Conservation (phyloP, 176 grass and related monocot species). For the Sorghum bicolor region DNA sequence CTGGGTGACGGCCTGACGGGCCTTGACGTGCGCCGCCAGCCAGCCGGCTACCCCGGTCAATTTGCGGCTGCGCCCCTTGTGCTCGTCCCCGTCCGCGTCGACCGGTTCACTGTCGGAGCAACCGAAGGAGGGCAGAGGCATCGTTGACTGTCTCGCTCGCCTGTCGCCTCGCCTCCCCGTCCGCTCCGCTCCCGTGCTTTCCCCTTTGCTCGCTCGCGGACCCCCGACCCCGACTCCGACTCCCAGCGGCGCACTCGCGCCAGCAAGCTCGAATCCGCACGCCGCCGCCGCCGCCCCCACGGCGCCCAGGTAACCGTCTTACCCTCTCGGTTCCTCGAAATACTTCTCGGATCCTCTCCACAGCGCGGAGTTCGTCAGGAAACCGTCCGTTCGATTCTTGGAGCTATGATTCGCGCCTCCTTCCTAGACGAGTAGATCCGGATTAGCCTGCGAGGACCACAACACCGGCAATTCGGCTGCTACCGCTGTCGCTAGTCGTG, state of each 20-base stretch:
- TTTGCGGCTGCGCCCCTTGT: background rate
- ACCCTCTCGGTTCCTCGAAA: background rate
- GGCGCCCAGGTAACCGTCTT: conserved; percentile 11
- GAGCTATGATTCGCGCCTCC: background rate
- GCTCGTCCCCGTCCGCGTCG: background rate
- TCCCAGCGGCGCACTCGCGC: background rate
- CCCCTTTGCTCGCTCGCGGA: background rate
- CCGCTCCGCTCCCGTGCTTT: conserved; percentile 13
- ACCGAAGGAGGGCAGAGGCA: background rate
- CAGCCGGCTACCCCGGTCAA: background rate
- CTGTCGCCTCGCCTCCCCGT: background rate
- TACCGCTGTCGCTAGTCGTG: background rate
- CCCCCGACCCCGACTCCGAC: background rate
- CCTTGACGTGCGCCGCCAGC: background rate
- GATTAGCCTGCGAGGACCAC: background rate
- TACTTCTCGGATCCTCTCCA: background rate
- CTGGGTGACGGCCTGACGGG: background rate
- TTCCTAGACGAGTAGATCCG: background rate
- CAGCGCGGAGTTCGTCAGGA: background rate
- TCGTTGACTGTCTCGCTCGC: conserved; percentile 28
- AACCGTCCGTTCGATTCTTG: background rate
- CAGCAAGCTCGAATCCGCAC: background rate
- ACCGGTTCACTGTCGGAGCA: background rate
- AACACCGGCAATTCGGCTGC: background rate
- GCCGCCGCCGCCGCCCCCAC: background rate